Evolutionary conservation across 139 green algal species (phyloP), one percentile per base, ranked within the genome.

Genomic region (Micromonas pusilla): DNA sequence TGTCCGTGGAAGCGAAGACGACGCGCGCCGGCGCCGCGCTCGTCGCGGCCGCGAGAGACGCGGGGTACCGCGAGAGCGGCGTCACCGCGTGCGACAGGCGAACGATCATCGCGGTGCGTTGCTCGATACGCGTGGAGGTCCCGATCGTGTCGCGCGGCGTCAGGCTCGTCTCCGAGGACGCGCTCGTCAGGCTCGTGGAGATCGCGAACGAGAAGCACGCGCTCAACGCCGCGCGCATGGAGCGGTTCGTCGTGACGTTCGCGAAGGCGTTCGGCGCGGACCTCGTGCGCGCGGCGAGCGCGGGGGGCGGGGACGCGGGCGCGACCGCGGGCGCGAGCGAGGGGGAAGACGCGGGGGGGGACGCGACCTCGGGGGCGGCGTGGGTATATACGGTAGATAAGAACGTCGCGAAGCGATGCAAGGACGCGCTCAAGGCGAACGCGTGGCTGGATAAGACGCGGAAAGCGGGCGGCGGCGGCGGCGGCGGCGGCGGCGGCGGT

Each of bases 61-160:
- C 86, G 5, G 90, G 90, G 0, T 93, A 89, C 79, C 77, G 89
- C 0, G 89, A 93, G 80, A 90, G 83, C 70, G 78, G 81, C 4
- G 66, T 91, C 67, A 88, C 85, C 1, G 63, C 66, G 23, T 72
- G 74, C 31, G 82, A 71, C 33, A 77, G 81, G 72, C 67, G 87
- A 4, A 80, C 87, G 72, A 90, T 91, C 28, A 83, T 82, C 1
- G 84, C 80, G 25, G 76, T 92, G 2, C 85, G 90, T 25, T 93
- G 86, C 83, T 88, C 85, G 45, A 76, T 92, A 23, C 81, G 88
- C 9, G 76, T 93, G 64, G 90, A 95, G 80, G 86, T 88, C 4
- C 89, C 89, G 0, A 66, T 94, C 0, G 78, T 79, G 0, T 73
- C 85, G 62, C 76, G 77, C 21, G 89, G 89, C 3, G 20, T 38